These are phyloP conservation scores for Eucalyptus urophylla DNA, from an alignment of 345 rosid genomes.

Conservation along the genomic window DNA sequence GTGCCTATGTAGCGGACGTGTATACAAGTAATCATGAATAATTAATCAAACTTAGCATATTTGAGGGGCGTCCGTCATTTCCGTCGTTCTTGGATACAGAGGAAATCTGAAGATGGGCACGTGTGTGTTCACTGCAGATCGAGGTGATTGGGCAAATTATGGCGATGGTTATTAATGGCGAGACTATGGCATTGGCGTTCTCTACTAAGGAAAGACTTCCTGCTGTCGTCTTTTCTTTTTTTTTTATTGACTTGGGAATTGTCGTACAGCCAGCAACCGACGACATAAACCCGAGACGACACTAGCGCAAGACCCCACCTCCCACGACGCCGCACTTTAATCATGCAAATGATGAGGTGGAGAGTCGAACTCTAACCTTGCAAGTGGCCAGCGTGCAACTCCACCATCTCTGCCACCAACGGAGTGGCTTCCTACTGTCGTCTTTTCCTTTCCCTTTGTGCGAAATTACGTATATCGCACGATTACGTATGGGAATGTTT, in stretches of 20 bases:
- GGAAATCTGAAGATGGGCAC: not conserved
- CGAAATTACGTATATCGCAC: not conserved
- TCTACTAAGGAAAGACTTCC: not conserved
- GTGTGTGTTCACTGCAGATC: not conserved
- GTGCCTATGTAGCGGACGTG: not conserved
- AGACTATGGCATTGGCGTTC: not conserved
- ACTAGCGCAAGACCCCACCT: too few species aligned
- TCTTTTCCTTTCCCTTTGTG: not conserved
- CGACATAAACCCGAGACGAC: too few species aligned
- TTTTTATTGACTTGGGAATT: too few species aligned
- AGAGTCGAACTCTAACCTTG: too few species aligned
- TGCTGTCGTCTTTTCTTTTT: not conserved
- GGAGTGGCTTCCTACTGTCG: not conserved
- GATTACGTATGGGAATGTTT: not conserved
- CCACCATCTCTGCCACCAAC: too few species aligned
- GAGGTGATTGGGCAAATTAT: not conserved
- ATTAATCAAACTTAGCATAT: not conserved
- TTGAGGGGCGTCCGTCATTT: not conserved
- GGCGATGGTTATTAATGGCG: not conserved
- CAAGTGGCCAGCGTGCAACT: too few species aligned
- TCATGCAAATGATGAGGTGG: too few species aligned
- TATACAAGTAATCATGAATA: not conserved
- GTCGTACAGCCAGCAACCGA: too few species aligned
- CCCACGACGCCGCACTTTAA: too few species aligned
- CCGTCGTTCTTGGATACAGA: not conserved